phyloP scores from a whole-genome alignment of 2,329 filamentous ascomycete species.

The Ophiostoma montium region DNA sequence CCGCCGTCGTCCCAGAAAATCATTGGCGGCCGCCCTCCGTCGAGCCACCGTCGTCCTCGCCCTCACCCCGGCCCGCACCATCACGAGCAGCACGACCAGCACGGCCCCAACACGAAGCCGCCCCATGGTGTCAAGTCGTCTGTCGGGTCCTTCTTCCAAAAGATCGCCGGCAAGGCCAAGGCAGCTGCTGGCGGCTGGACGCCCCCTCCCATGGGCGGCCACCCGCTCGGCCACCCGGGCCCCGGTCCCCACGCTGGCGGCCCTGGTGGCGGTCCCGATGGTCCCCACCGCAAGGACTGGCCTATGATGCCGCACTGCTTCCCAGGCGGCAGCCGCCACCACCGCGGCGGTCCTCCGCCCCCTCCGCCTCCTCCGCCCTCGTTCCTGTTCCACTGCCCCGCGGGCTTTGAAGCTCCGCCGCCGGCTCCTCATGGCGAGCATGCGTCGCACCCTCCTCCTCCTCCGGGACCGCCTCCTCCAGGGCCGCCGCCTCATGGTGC shows the following conservation, averaged over 20 bases:
- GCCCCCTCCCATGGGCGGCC: constrained; percentile 2
- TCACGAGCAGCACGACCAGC: neutral
- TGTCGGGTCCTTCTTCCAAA: constrained; percentile 24
- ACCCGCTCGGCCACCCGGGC: constrained; percentile 3
- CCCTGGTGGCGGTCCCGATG: neutral
- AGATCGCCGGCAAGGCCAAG: constrained; percentile 23
- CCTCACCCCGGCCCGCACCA: too few species aligned
- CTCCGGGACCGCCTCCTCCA: neutral
- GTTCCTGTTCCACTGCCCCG: constrained; percentile 14
- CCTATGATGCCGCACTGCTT: constrained; percentile 1
- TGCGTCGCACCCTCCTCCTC: neutral
- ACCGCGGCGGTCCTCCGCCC: neutral
- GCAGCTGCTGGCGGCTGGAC: constrained; percentile 18
- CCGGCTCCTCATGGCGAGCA: neutral
- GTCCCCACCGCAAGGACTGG: neutral
- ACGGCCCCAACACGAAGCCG: neutral
- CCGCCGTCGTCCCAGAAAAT: neutral
- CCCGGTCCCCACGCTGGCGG: neutral
- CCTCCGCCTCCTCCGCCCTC: constrained; percentile 7
- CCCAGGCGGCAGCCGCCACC: neutral
- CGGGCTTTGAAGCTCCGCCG: neutral
- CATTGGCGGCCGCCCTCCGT: neutral
- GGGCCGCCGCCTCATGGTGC: neutral
- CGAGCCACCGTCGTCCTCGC: neutral
- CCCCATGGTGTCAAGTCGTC: constrained; percentile 28